These are phyloP conservation scores for Phytophthora hibernalis DNA, from an alignment of 352 stramenopile genomes.

Conservation along the genomic window DNA sequence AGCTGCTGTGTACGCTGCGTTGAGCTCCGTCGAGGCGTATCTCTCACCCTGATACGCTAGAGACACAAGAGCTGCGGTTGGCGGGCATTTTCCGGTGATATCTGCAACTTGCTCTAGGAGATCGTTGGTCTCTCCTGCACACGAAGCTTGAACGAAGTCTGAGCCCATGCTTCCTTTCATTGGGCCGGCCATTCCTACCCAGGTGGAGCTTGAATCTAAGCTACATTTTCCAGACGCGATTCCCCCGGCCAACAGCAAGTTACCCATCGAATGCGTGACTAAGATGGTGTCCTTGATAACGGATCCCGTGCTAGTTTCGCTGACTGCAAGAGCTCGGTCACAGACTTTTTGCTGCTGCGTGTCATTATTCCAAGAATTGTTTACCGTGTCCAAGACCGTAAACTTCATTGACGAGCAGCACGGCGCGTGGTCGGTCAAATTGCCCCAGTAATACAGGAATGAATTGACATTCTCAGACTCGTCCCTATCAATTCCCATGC, in stretches of 20 bases:
- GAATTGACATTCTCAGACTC: slow-evolving; percentile 15
- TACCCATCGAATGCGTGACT: slow-evolving; percentile 27
- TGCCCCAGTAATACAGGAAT: slow-evolving; percentile 18
- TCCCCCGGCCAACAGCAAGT: slow-evolving; percentile 26
- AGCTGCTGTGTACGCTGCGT: slow-evolving; percentile 20
- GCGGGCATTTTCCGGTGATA: slow-evolving; percentile 8
- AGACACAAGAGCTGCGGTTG: slow-evolving; percentile 2
- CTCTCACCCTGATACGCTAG: slow-evolving; percentile 33
- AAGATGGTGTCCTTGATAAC: slow-evolving; percentile 22
- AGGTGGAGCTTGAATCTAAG: slow-evolving; percentile 29
- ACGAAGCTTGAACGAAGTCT: slow-evolving; percentile 5
- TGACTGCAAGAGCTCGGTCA: slow-evolving; percentile 16
- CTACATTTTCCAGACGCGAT: slow-evolving; percentile 25
- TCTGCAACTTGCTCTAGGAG: slow-evolving; percentile 6
- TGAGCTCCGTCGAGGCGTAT: slow-evolving; percentile 6
- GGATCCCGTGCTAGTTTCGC: slow-evolving; percentile 9
- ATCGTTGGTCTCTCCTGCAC: background rate
- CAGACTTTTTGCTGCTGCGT: slow-evolving; percentile 19
- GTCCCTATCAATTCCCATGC: slow-evolving; percentile 11
- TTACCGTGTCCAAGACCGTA: slow-evolving; percentile 13
- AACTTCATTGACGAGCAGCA: slow-evolving; percentile 29
- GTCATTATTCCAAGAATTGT: slow-evolving; percentile 7
- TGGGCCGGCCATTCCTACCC: slow-evolving; percentile 35
- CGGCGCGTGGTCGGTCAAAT: slow-evolving; percentile 14
- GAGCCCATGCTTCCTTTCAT: slow-evolving; percentile 23